Base-by-base conservation (phyloP, 2,329 filamentous ascomycete species). In the Capronia americana region DNA sequence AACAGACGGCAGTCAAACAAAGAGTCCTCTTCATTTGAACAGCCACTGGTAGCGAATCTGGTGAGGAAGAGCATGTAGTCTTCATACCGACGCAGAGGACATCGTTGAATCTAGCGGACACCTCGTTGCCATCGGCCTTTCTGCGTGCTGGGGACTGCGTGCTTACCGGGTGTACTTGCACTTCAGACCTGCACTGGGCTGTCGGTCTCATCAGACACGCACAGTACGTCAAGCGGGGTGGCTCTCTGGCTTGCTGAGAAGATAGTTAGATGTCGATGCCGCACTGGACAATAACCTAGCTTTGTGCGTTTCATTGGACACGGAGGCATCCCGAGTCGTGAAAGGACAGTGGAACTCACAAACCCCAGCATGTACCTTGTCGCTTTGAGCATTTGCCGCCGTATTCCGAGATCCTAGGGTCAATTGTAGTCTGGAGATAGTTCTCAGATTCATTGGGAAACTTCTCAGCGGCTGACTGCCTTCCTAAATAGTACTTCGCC, bases 401-500 rank as follows among this genome's bases (percentile, higher is more conserved):
- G 5, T n/a, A n/a, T n/a, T 12, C 4, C 14, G 1, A 44, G 14
- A 44, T 17, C 11, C 17, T 44, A 44, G 8, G 38, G 38, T 44
- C 38, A 17, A 7, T 44, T 44, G 5, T n/a, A 0, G 6, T 44
- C 6, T n/a, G 38, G 4, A 44, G 20, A 44, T 17, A 7, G 38
- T n/a, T 44, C 17, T 44, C 38, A 44, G 38, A 12, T 6, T 5
- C 38, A 0, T 1, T 44, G 1, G 17, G 38, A n/a, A 44, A n/a
- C 17, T 17, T 44, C 38, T 44, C 38, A 44, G 17, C 14, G 38
- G 17, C 11, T n/a, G 38, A 44, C 14, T 17, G 38, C 38, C 38
- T 44, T 44, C 38, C 14, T 44, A 44, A n/a, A 44, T n/a, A n/a
- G 14, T n/a, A 23, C 48, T 51, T 26, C 48, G 48, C 48, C 48